A percentile compares a stretch with the other conserved stretches of the same genome.
phyloP scores from a whole-genome alignment of 192 early-diverging fungal genomes.

The Chytriomyces hyalinus region DNA sequence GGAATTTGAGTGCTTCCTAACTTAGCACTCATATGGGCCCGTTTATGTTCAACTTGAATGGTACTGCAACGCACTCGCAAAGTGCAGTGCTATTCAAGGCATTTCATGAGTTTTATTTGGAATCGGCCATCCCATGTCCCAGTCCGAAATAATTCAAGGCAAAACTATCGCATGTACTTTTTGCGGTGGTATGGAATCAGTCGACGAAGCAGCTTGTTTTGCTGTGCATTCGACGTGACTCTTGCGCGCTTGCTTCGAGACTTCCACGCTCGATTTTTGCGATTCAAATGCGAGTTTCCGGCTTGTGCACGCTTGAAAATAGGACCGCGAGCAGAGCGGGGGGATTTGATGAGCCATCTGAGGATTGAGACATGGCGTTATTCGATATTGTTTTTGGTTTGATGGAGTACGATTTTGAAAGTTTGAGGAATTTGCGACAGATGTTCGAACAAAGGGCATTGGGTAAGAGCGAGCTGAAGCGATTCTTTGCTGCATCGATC shows the following conservation, averaged over 20 bases:
- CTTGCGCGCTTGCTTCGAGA: constrained; percentile 45
- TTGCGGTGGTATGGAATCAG: constrained; percentile 58
- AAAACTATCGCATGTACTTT: constrained; percentile 47
- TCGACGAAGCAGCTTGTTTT: constrained; percentile 43
- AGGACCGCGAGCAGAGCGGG: constrained; percentile 27
- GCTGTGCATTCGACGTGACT: constrained; percentile 42
- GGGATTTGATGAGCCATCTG: constrained; percentile 55
- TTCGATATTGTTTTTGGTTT: neutral
- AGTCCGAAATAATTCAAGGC: no score
- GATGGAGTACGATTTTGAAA: neutral
- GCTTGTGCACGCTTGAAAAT: constrained; percentile 56
- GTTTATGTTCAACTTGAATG: no score
- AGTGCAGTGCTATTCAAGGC: no score
- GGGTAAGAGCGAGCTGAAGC: no score
- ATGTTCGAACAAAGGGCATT: neutral
- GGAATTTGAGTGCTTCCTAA: no score
- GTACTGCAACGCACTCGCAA: no score
- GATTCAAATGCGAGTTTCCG: constrained; percentile 53
- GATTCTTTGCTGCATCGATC: no score
- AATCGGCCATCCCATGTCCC: no score
- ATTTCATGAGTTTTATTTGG: no score
- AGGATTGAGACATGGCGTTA: neutral
- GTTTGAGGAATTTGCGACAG: neutral
- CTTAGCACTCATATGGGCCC: no score
- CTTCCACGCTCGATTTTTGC: constrained; percentile 54